Evolutionary conservation across 139 green algal species (phyloP), one percentile per base, ranked within the genome.

Genomic region (Chlamydomonas incerta): DNA sequence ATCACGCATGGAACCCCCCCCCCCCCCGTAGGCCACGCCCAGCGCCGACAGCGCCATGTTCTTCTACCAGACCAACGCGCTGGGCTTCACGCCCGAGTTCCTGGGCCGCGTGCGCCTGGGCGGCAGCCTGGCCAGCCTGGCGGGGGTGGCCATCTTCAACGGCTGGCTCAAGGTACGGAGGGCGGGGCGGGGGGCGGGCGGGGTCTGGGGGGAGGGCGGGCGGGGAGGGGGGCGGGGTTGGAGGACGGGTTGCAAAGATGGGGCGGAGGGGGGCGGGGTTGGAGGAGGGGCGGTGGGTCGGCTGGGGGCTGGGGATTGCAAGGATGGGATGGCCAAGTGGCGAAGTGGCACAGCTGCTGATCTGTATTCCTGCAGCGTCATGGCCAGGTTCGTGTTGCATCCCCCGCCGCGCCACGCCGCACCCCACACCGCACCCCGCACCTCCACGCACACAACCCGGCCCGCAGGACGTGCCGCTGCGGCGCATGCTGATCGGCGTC

Each of bases 61-160:
- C 75, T 96, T 91, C 80, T 96, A 91, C 89, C 90, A 95, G 72
- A 96, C 92, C 46, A 93, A 92, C 62, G 58, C 90, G 69, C 86
- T 96, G 66, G 74, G 90, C 57, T 96, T 96, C 85, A 80, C 71
- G 2, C 85, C 93, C 13, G 93, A 96, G 86, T 99, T 99, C 82
- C 91, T 99, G 34, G 97, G 97, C 1, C 86, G 93, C 9, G 95
- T 99, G 47, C 90, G 92, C n/a, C 92, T 99, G 47, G 94, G 95
- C 41, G 94, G 93, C 18, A 88, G 87, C 14, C 65, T 99, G 15
- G 95, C 97, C 6, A 90, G 86, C 6, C 91, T 99, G 46, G 87
- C 70, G 28, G 95, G 96, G 0, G 93, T 98, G 37, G 92, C 72
- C 31, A 46, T 83, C 6, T 93, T 95, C 85, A 98, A 98, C 90